Evolutionary conservation across 2,329 filamentous ascomycete species (phyloP), one percentile per base, ranked within the genome.

Genomic region (Nannizziopsis arthrosporioides): DNA sequence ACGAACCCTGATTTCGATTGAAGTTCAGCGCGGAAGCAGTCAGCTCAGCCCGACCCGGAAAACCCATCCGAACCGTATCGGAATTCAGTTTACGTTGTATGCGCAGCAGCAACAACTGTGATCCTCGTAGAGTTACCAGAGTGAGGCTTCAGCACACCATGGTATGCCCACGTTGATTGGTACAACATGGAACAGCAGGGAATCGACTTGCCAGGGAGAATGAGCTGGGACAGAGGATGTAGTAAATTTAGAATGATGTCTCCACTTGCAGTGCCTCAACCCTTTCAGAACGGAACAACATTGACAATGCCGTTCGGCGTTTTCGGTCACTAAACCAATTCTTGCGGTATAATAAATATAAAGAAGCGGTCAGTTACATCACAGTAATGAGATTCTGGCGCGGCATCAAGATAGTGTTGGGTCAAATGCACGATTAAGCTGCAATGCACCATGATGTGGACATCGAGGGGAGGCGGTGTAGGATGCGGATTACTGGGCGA

Each of bases 291-390:
- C 27, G 12, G 18, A 10, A 17, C 9, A 15, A 31, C 32, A 11
- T 36, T n/a, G 19, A 34, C 19, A 32, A 12, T 9, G 14, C 14
- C 18, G 14, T 32, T 46, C 44, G 19, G 36, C 19, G 10, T 11
- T 40, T 39, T 14, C n/a, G 10, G 11, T 31, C 2, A 11, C 12
- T 17, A 39, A 18, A 39, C n/a, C 31, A 32, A 40, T n/a, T 12
- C 10, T 17, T 39, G 15, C 12, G 15, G 34, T 3, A 12, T n/a
- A 36, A 12, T 5, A 36, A 40, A 11, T 12, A 35, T 14, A 27
- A 46, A 46, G 10, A 31, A 40, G 44, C 44, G 44, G 44, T 46
- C 44, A 46, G 36, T 8, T 45, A 17, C 42, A 40, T 27, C n/a
- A 22, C 18, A 15, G 35, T 8, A 37, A 37, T 8, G 14, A 37